Base-by-base conservation (phyloP, 2,329 filamentous ascomycete species). In the Westerdykella aurantiaca region DNA sequence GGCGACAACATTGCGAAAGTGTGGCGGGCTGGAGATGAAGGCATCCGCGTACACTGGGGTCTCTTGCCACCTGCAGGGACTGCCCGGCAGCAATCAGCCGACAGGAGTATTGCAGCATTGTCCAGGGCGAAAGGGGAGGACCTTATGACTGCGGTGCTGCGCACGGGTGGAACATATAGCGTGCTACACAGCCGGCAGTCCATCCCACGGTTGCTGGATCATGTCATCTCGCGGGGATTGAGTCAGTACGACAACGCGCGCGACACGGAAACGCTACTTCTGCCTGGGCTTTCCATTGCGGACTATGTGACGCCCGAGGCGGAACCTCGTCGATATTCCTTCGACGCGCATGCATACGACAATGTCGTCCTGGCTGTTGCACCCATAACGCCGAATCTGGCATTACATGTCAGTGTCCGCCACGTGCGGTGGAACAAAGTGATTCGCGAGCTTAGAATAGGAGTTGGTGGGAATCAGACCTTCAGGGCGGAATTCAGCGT, bases 241-340 rank as follows among this genome's bases (percentile, higher is more conserved):
- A 56, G 51, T 6, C 44, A 51, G 6, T 57, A 57, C 41, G 55
- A 57, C 43, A 57, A 57, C 41, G 51, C 53, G 12, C 37, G 44
- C 9, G 55, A 57, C 43, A 57, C 55, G 4, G 53, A 53, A 5
- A 57, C 47, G 7, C 40, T 56, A 2, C 48, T 57, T 6, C 42
- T 50, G n/a, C 34, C 44, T 2, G 55, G 55, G 10, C 43, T 55
- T 9, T 49, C 50, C 1, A 53, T 57, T 44, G 46, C 34, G 34
- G 55, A 57, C 37, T 52, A 51, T 39, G 45, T 57, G 1, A 45
- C 46, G 1, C 55, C 53, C 3, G 43, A 31, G 4, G 47, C 50
- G 3, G 53, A 57, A 25, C 55, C 55, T 0, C 42, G 55, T 2
- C 46, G 55, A 14, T 56, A 47, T 39, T 49, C 46, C 7, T 56